phyloP scores from a whole-genome alignment of 2,329 filamentous ascomycete genomes.

The Volutella citrinella region DNA sequence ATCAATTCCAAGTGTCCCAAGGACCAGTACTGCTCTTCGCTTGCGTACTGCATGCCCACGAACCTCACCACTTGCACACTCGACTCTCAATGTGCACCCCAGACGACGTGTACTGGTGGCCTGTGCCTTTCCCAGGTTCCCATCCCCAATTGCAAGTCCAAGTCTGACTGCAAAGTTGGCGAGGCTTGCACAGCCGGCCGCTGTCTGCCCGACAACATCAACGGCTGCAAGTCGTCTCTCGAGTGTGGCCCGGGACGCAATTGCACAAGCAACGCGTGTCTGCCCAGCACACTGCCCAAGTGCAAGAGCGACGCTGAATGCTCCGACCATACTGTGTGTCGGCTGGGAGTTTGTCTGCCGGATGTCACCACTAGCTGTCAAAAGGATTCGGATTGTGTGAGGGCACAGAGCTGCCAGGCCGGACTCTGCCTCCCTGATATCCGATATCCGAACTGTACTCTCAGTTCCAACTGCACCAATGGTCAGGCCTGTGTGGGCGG shows the following conservation, averaged over 20 bases:
- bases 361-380: neutral
- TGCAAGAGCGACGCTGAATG: neutral
- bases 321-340: neutral
- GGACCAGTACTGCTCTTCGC: conserved; percentile 1
- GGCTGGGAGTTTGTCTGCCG: conserved; percentile 1
- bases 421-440: neutral
- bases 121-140: neutral
- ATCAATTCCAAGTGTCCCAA: neutral
- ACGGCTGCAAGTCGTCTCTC: neutral
- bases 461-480: neutral
- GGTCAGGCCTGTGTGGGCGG: neutral
- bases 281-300: neutral
- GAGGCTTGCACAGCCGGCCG: neutral
- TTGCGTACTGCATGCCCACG: conserved; percentile 1
- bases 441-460: neutral
- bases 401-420: neutral
- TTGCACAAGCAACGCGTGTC: neutral
- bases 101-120: neutral
- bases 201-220: neutral
- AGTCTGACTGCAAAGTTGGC: neutral
- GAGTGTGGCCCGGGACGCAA: neutral
- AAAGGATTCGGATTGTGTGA: neutral
- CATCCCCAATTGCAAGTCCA: neutral
- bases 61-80: neutral
- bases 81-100: neutral